Conservation (phyloP, 2,329 filamentous ascomycete species). For the Calonectria hongkongensis region DNA sequence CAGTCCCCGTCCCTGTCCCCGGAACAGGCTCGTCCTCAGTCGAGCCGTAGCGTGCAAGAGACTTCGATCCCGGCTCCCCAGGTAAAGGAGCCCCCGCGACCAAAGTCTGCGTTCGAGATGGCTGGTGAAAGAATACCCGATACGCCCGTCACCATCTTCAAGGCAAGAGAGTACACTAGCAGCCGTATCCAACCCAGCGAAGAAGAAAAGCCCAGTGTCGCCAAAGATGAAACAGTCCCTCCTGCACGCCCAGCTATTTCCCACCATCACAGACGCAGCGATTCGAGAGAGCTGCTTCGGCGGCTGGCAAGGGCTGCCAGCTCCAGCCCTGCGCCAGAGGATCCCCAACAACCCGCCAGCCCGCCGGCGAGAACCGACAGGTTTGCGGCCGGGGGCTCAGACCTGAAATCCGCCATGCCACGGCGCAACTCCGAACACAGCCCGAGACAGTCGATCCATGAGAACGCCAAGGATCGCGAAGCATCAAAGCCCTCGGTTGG, state of each 20-base stretch:
- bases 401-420: constrained; percentile 46
- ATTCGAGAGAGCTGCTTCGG: constrained; percentile 70
- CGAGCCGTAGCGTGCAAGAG: constrained; percentile 49
- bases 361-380: constrained; percentile 33
- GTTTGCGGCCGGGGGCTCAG: constrained; percentile 19
- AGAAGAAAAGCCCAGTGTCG: constrained; percentile 26
- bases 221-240: constrained; percentile 39
- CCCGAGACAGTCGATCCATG: constrained; percentile 36
- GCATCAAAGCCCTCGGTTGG: constrained; percentile 64
- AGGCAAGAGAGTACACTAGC: constrained; percentile 46
- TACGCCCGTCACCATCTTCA: constrained; percentile 65
- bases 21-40: constrained; percentile 59
- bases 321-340: constrained; percentile 64
- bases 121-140: constrained; percentile 61
- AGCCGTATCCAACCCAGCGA: constrained; percentile 36
- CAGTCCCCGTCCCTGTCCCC: constrained; percentile 66
- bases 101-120: constrained; percentile 53
- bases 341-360: constrained; percentile 44
- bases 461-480: constrained; percentile 50
- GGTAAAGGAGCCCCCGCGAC: constrained; percentile 45
- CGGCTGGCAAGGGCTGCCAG: constrained; percentile 69
- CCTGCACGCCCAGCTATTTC: constrained; percentile 41
- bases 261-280: constrained; percentile 54
- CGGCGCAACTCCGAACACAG: constrained; percentile 46
- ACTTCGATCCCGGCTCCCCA: constrained; percentile 31